phyloP scores from a whole-genome alignment of 306 rosid species.

The Lathyrus tuberosus region DNA sequence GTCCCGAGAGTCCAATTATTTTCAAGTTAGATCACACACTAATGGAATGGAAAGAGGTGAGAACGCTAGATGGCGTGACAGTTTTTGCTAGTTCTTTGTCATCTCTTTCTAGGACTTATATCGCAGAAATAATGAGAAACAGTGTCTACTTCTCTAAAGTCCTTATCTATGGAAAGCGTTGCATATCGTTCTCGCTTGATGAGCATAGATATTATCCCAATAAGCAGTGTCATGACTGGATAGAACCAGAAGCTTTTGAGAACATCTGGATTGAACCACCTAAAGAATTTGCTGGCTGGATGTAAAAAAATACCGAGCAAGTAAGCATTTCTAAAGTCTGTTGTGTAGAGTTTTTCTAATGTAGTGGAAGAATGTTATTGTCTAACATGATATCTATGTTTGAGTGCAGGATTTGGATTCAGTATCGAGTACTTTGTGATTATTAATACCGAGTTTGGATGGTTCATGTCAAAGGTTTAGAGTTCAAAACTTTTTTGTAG shows the following conservation, averaged over 20 bases:
- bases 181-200: slow-evolving; percentile 69
- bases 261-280: slow-evolving; percentile 79
- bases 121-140: slow-evolving; percentile 63
- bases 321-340: slow-evolving; percentile 37
- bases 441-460: too few relatives aligned
- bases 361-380: not conserved
- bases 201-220: slow-evolving; percentile 66
- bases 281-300: slow-evolving; percentile 48
- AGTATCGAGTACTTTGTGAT: not conserved
- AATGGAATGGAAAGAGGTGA: slow-evolving; percentile 74
- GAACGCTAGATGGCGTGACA: slow-evolving; percentile 60
- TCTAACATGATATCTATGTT: slow-evolving; percentile 27
- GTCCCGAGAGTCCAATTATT: slow-evolving; percentile 67
- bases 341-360: not conserved
- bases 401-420: slow-evolving; percentile 34
- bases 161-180: slow-evolving; percentile 66
- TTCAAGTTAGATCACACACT: slow-evolving; percentile 61
- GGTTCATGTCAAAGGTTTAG: too few relatives aligned
- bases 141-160: slow-evolving; percentile 74
- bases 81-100: slow-evolving; percentile 75
- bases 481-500: too few relatives aligned
- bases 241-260: slow-evolving; percentile 64
- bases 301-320: slow-evolving; percentile 40
- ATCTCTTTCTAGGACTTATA: slow-evolving; percentile 67
- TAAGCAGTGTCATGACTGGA: slow-evolving; percentile 72